Base-by-base conservation (phyloP, 1,284 basidiomycete species). In the Mycosarcoma maydis region DNA sequence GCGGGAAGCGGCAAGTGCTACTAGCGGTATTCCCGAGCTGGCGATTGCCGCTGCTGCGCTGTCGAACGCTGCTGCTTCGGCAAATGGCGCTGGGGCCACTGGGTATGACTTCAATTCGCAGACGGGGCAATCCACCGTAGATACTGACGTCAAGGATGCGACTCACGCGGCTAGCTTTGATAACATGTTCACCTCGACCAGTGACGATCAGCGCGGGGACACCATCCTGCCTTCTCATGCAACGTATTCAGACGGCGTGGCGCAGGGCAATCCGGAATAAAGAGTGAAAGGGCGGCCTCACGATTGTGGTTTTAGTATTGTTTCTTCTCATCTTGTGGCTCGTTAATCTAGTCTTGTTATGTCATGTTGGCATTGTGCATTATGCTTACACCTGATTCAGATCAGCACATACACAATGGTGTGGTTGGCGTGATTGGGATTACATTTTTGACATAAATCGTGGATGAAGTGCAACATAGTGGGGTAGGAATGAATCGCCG, bases 41-140 rank as follows among this genome's bases (percentile, higher is more conserved):
- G 57, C 61, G 4, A 70, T 70, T 17, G 67, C 67, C 2, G 67
- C 67, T 9, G 67, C 66, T 3, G 66, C 67, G 8, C 38, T 70
- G 46, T 65, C 61, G 22, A 70, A 61, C 29, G 67, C 61, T 14
- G 60, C 60, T 33, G 57, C 61, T 16, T 47, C 50, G 29, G 61
- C 51, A 0, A 43, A 56, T 23, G 27, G 41, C 10, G 33, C 6
- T 13, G 45, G 17, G 6, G 29, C 40, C 4, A 42, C 29, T 8
- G 39, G 32, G 14, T 48, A 53, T 19, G 19, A 27, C 0, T 57
- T 50, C 19, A 47, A 45, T 6, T 9, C 39, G 13, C 48, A 51
- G 6, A 10, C 24, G 33, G 23, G 13, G 1, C 16, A n/a, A 11
- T n/a, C 27, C 6, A 10, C 37, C 4, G 32, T 33, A 10, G 40